A percentile compares a stretch with the other conserved stretches of the same genome.
These are phyloP conservation scores for Zymoseptoria brevis DNA, from an alignment of 2,329 filamentous ascomycete species.

Conservation along the genomic window DNA sequence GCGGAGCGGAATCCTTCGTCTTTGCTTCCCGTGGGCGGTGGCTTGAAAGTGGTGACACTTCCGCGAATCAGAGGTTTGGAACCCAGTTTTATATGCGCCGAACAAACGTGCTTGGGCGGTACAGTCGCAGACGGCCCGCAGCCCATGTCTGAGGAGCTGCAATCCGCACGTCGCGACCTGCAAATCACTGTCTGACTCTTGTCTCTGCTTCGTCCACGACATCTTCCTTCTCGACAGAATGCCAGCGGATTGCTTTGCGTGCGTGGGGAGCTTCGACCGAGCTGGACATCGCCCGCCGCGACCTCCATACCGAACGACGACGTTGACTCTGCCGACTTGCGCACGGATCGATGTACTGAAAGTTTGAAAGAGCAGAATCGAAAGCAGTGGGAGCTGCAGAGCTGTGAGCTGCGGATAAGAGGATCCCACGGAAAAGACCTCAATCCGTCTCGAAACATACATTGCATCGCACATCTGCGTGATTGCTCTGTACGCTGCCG, in stretches of 20 bases:
- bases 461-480: not conserved
- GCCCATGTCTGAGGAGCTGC: not conserved
- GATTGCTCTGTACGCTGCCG: not conserved
- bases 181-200: not conserved
- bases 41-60: not conserved
- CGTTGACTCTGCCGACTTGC: not conserved
- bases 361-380: not conserved
- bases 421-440: not conserved
- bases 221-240: not conserved
- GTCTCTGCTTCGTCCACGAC: not conserved
- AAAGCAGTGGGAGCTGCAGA: not conserved
- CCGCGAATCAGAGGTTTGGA: not conserved
- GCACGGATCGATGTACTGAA: not conserved
- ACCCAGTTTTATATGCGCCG: not conserved
- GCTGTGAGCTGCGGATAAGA: not conserved
- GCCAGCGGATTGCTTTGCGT: not conserved
- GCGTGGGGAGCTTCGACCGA: not conserved
- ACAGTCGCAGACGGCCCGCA: not conserved
- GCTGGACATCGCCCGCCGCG: not conserved
- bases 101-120: not conserved
- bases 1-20: not conserved
- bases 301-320: not conserved
- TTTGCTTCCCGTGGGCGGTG: not conserved
- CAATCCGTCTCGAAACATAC: not conserved
- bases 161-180: not conserved